phyloP scores from a whole-genome alignment of 345 rosid genomes.

The Turnera subulata region DNA sequence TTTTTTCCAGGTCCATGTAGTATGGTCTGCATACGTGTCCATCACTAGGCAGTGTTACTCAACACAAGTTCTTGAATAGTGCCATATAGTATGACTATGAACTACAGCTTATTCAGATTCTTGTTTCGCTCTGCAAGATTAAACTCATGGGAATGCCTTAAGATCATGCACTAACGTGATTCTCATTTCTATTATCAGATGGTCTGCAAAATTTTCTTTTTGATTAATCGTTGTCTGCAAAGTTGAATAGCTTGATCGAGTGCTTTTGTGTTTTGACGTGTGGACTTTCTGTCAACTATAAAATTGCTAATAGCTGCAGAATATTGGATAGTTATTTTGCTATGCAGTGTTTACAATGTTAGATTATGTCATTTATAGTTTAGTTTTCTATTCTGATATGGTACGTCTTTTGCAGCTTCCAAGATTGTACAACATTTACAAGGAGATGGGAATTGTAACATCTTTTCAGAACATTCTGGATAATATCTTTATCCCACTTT shows the following conservation, averaged over 20 bases:
- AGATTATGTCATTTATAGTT: too few relatives aligned
- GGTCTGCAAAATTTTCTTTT: neutral
- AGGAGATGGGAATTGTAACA: slow-evolving; percentile 99
- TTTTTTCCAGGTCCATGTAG: too few relatives aligned
- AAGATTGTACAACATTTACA: slow-evolving; percentile 89
- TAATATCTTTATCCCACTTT: slow-evolving; percentile 92
- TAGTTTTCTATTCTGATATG: neutral
- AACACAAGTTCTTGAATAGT: neutral
- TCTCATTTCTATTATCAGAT: too few relatives aligned
- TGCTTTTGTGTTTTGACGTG: neutral
- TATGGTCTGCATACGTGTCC: neutral
- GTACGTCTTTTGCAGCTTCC: slow-evolving; percentile 58
- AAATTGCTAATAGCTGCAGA: neutral
- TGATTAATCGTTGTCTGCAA: too few relatives aligned
- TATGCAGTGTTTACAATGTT: too few relatives aligned
- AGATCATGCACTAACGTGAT: too few relatives aligned
- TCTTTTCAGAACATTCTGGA: slow-evolving; percentile 98
- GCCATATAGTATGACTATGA: neutral
- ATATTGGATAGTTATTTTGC: too few relatives aligned
- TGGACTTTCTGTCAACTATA: neutral
- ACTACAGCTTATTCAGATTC: neutral
- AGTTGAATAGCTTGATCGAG: neutral
- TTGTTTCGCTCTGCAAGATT: neutral
- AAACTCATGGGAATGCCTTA: neutral
- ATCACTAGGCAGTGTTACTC: neutral